phyloP scores from a whole-genome alignment of 176 grass and related monocot species.

The Luzula sylvatica region DNA sequence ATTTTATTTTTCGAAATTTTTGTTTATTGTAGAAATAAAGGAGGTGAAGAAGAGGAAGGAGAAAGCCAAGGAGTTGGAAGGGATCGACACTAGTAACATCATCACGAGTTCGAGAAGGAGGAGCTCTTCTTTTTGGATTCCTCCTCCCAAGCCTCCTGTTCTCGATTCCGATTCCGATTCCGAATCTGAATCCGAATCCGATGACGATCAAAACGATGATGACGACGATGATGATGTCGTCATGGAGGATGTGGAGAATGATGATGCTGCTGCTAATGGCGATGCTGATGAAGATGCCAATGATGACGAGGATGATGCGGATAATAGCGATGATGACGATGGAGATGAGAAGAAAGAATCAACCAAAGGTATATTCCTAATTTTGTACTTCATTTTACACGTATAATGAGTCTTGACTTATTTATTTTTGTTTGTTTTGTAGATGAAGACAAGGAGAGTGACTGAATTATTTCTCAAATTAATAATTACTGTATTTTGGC shows the following conservation, averaged over 20 bases:
- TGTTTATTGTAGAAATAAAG: conserved; percentile 63
- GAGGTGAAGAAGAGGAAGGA: conserved; percentile 79
- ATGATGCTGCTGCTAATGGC: conserved; percentile 23
- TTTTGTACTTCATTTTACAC: no score
- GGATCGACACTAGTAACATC: conserved; percentile 94
- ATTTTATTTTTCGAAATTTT: neutral
- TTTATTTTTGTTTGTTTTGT: no score
- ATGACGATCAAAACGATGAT: conserved; percentile 30
- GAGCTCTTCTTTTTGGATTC: conserved; percentile 60
- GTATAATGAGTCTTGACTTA: no score
- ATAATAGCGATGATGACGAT: neutral
- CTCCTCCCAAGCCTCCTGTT: conserved; percentile 48
- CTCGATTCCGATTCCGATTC: conserved; percentile 8
- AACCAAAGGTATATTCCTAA: conserved; percentile 2
- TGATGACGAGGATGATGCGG: conserved; percentile 15
- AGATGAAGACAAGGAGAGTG: neutral
- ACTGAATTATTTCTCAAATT: neutral
- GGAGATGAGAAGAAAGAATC: neutral
- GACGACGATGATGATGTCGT: conserved; percentile 27
- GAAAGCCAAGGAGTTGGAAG: conserved; percentile 92
- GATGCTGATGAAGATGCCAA: conserved; percentile 35
- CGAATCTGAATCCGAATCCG: conserved; percentile 31
- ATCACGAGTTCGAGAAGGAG: conserved; percentile 76
- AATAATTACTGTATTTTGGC: no score
- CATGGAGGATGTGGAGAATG: conserved; percentile 36